These are phyloP conservation scores for Halocafeteria seosinensis DNA, from an alignment of 108 stramenopile species.

Conservation along the genomic window DNA sequence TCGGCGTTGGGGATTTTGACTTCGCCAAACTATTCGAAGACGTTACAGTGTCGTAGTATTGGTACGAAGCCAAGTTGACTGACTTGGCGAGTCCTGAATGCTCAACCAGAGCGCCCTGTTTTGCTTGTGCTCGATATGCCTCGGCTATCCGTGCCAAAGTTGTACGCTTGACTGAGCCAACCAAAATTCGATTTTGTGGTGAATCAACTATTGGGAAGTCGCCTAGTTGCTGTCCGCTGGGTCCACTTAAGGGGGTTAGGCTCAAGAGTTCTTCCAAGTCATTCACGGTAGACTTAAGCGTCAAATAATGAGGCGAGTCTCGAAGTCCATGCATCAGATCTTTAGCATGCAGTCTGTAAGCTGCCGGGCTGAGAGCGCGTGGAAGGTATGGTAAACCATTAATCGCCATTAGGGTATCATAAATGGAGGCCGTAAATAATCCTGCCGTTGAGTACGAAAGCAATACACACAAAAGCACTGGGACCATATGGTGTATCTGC, in stretches of 20 bases:
- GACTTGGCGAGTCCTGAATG: too few species aligned
- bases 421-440: background rate
- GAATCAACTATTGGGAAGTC: background rate
- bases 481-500: slow-evolving; percentile 23
- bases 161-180: too few species aligned
- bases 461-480: slow-evolving; percentile 1
- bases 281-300: too few species aligned
- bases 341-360: background rate
- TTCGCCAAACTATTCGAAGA: too few species aligned
- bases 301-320: background rate
- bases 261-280: background rate
- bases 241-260: background rate
- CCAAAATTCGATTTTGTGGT: background rate
- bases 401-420: background rate
- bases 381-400: background rate
- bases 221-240: background rate
- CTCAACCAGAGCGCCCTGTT: too few species aligned
- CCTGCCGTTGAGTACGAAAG: background rate
- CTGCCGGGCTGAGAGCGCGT: background rate
- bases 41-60: too few species aligned
- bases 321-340: background rate
- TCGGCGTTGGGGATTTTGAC: too few species aligned
- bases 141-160: too few species aligned
- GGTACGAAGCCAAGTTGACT: too few species aligned
- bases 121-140: too few species aligned